phyloP scores from a whole-genome alignment of 768 basidiomycete species.

The Amanita jacksonii region DNA sequence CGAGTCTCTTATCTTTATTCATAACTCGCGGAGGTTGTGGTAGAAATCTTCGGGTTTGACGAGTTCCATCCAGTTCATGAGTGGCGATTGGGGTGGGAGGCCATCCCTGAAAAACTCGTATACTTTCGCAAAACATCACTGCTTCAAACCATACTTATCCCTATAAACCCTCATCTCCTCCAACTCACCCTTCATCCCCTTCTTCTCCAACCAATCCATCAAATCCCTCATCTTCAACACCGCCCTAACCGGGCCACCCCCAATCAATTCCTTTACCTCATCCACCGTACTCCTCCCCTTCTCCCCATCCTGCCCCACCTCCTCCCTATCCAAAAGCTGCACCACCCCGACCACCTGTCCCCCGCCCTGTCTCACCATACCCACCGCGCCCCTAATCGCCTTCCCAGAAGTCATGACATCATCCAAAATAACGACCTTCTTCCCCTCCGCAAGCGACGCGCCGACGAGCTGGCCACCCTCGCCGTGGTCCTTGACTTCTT shows the following conservation, averaged over 20 bases:
- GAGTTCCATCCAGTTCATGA: no score
- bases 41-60: no score
- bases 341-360: conserved; percentile 86
- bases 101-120: no score
- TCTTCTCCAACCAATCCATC: conserved; percentile 71
- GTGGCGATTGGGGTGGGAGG: no score
- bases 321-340: conserved; percentile 80
- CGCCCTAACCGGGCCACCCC: conserved; percentile 61
- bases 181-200: conserved; percentile 55
- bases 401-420: conserved; percentile 95
- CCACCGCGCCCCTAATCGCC: conserved; percentile 78
- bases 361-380: conserved; percentile 54
- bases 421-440: conserved; percentile 82
- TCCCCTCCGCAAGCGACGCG: conserved; percentile 66
- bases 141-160: conserved; percentile 59
- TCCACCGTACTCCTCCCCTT: conserved; percentile 69
- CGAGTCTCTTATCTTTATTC: no score
- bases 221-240: conserved; percentile 84
- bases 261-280: conserved; percentile 71
- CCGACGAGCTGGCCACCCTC: conserved; percentile 93
- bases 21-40: no score
- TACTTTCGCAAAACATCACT: no score
- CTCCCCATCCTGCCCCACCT: conserved; percentile 60
- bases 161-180: conserved; percentile 70
- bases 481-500: conserved; percentile 93